phyloP scores from a whole-genome alignment of 129 eudicot species.

The Artemisia tridentata region DNA sequence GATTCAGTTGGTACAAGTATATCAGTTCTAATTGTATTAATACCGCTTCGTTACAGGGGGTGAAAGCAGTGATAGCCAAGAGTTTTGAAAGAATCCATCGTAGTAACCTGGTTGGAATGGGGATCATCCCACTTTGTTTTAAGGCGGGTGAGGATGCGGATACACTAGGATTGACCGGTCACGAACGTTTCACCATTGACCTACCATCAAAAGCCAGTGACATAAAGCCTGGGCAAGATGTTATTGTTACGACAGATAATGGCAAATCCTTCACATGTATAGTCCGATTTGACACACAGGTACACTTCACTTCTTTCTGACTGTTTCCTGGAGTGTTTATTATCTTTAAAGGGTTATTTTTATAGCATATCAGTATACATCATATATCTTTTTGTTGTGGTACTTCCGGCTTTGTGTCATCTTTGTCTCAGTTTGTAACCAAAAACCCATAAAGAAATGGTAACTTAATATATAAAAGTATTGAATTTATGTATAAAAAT shows the following conservation, averaged over 20 bases:
- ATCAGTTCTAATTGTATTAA: neutral
- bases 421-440: no score
- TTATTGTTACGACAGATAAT: slow-evolving; percentile 72
- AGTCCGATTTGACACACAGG: slow-evolving; percentile 94
- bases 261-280: slow-evolving; percentile 89
- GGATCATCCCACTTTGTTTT: slow-evolving; percentile 91
- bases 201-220: slow-evolving; percentile 69
- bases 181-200: slow-evolving; percentile 86
- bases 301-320: slow-evolving; percentile 18
- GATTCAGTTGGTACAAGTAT: neutral
- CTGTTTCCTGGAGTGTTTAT: neutral
- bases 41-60: slow-evolving; percentile 52
- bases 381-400: no score
- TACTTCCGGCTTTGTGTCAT: no score
- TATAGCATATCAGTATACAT: no score
- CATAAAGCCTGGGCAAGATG: slow-evolving; percentile 93
- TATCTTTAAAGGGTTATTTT: no score
- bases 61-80: slow-evolving; percentile 96
- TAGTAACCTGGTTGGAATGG: slow-evolving; percentile 97
- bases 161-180: slow-evolving; percentile 83
- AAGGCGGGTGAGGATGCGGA: slow-evolving; percentile 97
- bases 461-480: no score
- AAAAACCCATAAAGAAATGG: no score
- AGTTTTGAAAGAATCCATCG: slow-evolving; percentile 98
- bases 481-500: no score